Evolutionary conservation across 2,329 filamentous ascomycete genomes (phyloP), one percentile per base, ranked within the genome.

Genomic region (Talaromyces sp.): DNA sequence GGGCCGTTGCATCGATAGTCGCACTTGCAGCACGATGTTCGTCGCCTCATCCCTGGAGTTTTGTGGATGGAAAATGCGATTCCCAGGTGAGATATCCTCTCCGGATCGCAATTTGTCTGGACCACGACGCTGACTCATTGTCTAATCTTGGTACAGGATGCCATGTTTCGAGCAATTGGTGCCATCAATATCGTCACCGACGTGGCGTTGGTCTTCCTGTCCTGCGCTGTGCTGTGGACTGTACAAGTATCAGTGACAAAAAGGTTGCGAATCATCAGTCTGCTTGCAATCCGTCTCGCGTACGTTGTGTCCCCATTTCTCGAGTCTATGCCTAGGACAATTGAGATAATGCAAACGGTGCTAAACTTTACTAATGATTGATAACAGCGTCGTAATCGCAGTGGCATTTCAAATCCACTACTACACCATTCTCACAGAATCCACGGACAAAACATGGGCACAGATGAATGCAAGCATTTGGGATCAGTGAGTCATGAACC

Each of bases 191-290:
- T 65, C 22, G 25, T 60, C 17, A 60, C 59, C 15, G 59, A 60
- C 17, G 46, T 61, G 2, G 62, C 45, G 1, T 43, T 65, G 5
- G 57, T 64, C n/a, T 19, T 63, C 5, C 51, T 65, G 33, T 63
- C 63, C 1, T 65, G 63, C 25, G 22, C 60, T 4, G 50, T 65
- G 19, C 56, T 65, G 36, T 61, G 60, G 10, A 55, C 54, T 21
- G 63, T 65, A n/a, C 63, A 64, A 37, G 51, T 65, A 19, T 62
- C 63, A 5, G 53, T 51, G 21, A 45, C 37, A 40, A 65, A 65
- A 25, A 58, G 57, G 25, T 54, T 59, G 17, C 50, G 59, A 36
- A 64, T 65, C 11, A 63, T 65, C 50, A 54, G 58, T 2, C 17
- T 64, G 13, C 61, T 65, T 1, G 60, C 63, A 8, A 61, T 59